Base-by-base conservation (phyloP, 2,329 filamentous ascomycete species). In the Fusarium sp. region DNA sequence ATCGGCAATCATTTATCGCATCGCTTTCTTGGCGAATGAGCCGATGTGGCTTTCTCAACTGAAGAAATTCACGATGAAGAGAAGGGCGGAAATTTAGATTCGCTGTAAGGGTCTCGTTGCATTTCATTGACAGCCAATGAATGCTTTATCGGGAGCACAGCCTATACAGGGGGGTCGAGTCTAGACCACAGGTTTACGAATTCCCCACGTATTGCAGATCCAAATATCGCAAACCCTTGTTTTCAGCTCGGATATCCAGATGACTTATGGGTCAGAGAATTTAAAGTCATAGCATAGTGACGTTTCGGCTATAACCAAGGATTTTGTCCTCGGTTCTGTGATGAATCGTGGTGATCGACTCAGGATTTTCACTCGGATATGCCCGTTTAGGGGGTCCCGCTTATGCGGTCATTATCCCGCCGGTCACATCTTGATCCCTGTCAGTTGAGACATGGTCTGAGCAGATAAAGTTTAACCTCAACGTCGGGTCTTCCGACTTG, bases 401-500 rank as follows among this genome's bases (percentile, higher is more conserved):
- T 53, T 54, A 36, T 42, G 42, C 57, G 31, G 47, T 33, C 55
- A 45, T 45, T 12, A n/a, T 50, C n/a, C 38, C 57, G 22, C 22
- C n/a, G 49, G 31, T 46, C 41, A 25, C 47, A 14, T 18, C 22
- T 18, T 49, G 13, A 59, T 39, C 38, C 50, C 38, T 52, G 65
- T 4, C 27, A 33, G 42, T 50, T 45, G 27, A 46, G 38, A 39
- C 52, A 55, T 58, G 47, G 38, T 36, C 36, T 39, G n/a, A 31
- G 20, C 60, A 38, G 58, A 49, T 49, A 66, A 64, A 68, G 52
- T 58, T 64, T 58, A 69, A 55, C 58, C 64, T 68, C 52, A 35
- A 25, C 27, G 62, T 62, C 49, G 49, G 62, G 49, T 55, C 65
- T 18, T 33, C n/a, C 59, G 25, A 46, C 17, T 14, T 18, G 20